Evolutionary conservation across 2,329 filamentous ascomycete genomes (phyloP), one percentile per base, ranked within the genome.

Genomic region (Pseudohalonectria lignicola): DNA sequence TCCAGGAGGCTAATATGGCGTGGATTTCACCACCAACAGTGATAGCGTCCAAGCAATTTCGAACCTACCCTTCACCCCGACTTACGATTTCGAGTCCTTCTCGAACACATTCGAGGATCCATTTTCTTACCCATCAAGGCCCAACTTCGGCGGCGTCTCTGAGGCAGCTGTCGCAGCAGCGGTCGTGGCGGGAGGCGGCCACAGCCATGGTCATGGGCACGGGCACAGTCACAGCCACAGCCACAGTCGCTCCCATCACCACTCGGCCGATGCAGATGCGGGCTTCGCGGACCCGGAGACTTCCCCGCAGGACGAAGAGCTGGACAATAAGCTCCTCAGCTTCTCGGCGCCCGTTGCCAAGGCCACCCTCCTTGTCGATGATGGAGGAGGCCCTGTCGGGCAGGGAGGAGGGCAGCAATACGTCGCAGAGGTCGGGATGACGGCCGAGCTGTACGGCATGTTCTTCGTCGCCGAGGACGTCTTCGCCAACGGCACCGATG

Each of bases 391-490:
- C n/a, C n/a, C n/a, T n/a, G n/a, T n/a, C n/a, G n/a, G n/a, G n/a
- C n/a, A n/a, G n/a, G n/a, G n/a, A n/a, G n/a, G n/a, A n/a, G n/a
- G n/a, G n/a, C n/a, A n/a, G n/a, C n/a, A n/a, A n/a, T 69, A 78
- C 36, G 67, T 74, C 41, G 72, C 74, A 21, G 76, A 82, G 39
- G 65, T 83, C 10, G 68, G 63, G 48, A 78, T 88, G 67, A 71
- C 71, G 17, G 83, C 83, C 41, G 83, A 90, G 60, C 64, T 90
- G 11, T 84, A 86, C 51, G 84, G 84, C 69, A 88, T 90, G 83
- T 90, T 90, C 66, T 87, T 88, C 53, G 74, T 90, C 19, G 84
- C 84, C 32, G 84, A 90, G 54, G 83, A 86, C 49, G 82, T 86
- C 5, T 88, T 85, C 64, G 57, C 77, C 57, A 59, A 74, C 61